Conservation (phyloP, 1,139 yeast genomes). For the Scheffersomyces titani region DNA sequence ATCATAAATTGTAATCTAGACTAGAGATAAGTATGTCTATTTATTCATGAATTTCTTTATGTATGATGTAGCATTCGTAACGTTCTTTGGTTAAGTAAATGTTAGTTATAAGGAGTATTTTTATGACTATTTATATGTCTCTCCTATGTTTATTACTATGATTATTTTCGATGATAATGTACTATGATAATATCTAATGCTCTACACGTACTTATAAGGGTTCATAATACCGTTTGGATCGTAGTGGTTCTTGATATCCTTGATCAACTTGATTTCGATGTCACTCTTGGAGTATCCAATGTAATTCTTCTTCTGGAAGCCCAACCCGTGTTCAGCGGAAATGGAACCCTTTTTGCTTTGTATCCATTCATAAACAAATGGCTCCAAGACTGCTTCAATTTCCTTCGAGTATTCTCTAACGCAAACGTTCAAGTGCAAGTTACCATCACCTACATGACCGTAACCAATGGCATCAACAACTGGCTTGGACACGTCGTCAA, state of each 20-base stretch:
- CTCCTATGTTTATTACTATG: not conserved
- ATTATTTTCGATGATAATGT: not conserved
- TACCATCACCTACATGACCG: constrained; percentile 97
- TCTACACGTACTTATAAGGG: constrained; percentile 80
- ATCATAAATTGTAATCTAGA: constrained; percentile 15
- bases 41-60: not conserved
- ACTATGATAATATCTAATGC: not conserved
- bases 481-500: constrained; percentile 66
- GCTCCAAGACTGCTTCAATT: constrained; percentile 81
- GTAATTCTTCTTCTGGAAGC: constrained; percentile 91
- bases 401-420: constrained; percentile 79
- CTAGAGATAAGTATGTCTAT: not conserved
- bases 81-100: not conserved
- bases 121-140: constrained; percentile 1
- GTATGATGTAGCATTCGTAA: constrained; percentile 1
- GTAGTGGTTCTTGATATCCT: constrained; percentile 70
- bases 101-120: not conserved
- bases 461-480: constrained; percentile 89
- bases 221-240: constrained; percentile 91
- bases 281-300: constrained; percentile 79
- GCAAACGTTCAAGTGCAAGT: constrained; percentile 86
- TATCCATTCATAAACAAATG: constrained; percentile 92
- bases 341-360: constrained; percentile 75
- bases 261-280: constrained; percentile 69
- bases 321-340: constrained; percentile 96